Evolutionary conservation across 306 rosid species (phyloP).

Genomic region (Quercus agrifolia): DNA sequence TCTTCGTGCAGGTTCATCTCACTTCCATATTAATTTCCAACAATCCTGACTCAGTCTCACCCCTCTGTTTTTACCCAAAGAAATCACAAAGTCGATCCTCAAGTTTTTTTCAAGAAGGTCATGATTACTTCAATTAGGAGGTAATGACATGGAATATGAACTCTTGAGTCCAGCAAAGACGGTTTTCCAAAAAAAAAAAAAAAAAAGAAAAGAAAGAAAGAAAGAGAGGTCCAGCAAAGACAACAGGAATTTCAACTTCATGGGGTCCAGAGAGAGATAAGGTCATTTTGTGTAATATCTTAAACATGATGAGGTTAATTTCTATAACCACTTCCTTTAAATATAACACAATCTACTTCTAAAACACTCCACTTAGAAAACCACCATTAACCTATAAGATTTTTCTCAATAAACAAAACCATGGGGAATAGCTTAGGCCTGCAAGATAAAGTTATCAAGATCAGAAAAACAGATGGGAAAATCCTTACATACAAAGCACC

Average conservation of each 20-base stretch:
- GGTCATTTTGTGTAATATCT: slow-evolving; percentile 44
- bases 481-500: slow-evolving; percentile 69
- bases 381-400: not conserved
- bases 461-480: slow-evolving; percentile 76
- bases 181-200: no score
- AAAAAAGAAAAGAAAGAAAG: no score
- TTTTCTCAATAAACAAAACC: slow-evolving; percentile 6
- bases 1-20: not conserved
- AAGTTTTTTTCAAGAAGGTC: not conserved
- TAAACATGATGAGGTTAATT: slow-evolving; percentile 23
- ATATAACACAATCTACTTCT: slow-evolving; percentile 17
- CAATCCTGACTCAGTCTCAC: not conserved
- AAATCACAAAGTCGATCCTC: not conserved
- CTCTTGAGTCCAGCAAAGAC: no score
- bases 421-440: slow-evolving; percentile 85
- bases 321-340: slow-evolving; percentile 27
- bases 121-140: not conserved
- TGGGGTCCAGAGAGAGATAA: slow-evolving; percentile 22
- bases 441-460: slow-evolving; percentile 45
- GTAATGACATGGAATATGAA: not conserved
- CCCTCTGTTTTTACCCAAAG: not conserved
- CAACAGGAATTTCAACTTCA: not conserved
- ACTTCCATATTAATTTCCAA: not conserved
- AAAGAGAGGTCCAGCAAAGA: not conserved
- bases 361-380: slow-evolving; percentile 18